Conservation (phyloP, 2,329 filamentous ascomycete species). For the Hypocreales sp. region DNA sequence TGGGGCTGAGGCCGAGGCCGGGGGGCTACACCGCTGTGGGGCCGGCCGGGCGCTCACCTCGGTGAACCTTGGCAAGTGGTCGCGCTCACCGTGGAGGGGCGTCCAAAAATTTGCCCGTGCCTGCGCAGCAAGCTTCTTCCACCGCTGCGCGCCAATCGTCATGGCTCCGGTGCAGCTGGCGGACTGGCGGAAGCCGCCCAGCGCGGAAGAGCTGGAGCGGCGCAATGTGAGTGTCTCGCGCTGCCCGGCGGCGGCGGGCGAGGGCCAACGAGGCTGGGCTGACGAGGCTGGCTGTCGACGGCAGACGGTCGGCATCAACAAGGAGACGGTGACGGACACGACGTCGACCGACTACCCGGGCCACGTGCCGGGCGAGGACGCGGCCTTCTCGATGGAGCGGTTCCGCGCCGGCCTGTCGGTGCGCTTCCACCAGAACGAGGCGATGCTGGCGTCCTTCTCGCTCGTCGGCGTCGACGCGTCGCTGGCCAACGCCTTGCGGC, state of each 20-base stretch:
- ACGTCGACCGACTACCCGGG: conserved; percentile 83
- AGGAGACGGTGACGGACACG: conserved; percentile 81
- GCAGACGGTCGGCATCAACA: conserved; percentile 73
- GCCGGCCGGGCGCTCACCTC: too few species aligned
- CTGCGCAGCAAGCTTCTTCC: too few species aligned
- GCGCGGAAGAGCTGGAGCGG: conserved; percentile 40
- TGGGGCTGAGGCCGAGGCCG: too few species aligned
- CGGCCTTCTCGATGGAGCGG: conserved; percentile 59
- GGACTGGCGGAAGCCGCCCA: conserved; percentile 22
- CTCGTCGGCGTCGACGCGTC: conserved; percentile 83
- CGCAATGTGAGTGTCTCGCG: conserved; percentile 35
- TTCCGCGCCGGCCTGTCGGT: conserved; percentile 60
- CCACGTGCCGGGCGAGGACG: conserved; percentile 79
- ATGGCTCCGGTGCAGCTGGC: conserved; percentile 19
- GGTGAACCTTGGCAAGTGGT: too few species aligned
- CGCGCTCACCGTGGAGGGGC: too few species aligned
- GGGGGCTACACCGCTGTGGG: too few species aligned
- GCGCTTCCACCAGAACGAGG: conserved; percentile 70
- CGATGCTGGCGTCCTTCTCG: conserved; percentile 71
- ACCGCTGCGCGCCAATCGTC: too few species aligned
- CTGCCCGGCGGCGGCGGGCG: too few species aligned
- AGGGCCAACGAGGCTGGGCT: too few species aligned
- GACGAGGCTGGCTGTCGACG: neutral
- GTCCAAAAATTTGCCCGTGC: too few species aligned
- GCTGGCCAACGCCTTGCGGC: conserved; percentile 91